Percentiles rank a stretch among this genome's conserved stretches.
Conservation (phyloP, 2,329 filamentous ascomycete genomes). For the Aspergillus sp. region DNA sequence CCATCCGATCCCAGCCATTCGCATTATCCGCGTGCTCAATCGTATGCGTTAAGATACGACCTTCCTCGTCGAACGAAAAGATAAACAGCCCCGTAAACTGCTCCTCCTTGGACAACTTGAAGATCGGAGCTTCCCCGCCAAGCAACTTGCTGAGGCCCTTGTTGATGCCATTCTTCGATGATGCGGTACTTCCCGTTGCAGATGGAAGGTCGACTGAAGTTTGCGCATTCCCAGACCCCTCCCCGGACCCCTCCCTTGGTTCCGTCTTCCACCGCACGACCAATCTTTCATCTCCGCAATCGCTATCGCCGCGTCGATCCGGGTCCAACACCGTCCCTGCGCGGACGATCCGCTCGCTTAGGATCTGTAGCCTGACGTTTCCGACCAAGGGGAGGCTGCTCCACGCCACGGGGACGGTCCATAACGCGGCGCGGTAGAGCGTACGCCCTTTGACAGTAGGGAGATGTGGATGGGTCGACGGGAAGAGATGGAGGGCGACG, state of each 20-base stretch:
- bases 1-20: constrained; percentile 73
- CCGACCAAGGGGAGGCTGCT: constrained; percentile 84
- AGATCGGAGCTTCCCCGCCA: constrained; percentile 46
- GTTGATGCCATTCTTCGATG: constrained; percentile 29
- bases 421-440: constrained; percentile 85
- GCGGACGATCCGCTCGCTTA: constrained; percentile 82
- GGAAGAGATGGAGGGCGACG: constrained; percentile 58
- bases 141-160: constrained; percentile 42
- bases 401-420: constrained; percentile 95
- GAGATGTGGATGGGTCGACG: constrained; percentile 57
- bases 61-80: constrained; percentile 88
- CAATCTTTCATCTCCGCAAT: constrained; percentile 61
- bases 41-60: constrained; percentile 76
- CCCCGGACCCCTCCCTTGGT: constrained; percentile 26
- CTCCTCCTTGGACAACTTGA: constrained; percentile 53
- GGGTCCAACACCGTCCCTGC: constrained; percentile 37
- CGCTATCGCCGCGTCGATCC: constrained; percentile 24
- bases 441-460: constrained; percentile 87
- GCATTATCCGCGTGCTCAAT: constrained; percentile 89
- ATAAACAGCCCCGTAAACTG: constrained; percentile 89
- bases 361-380: constrained; percentile 78
- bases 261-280: constrained; percentile 82
- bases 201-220: neutral
- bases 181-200: constrained; percentile 11
- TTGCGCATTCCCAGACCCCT: neutral